phyloP scores from a whole-genome alignment of 2,329 filamentous ascomycete species.

The Penicillium frequentans region DNA sequence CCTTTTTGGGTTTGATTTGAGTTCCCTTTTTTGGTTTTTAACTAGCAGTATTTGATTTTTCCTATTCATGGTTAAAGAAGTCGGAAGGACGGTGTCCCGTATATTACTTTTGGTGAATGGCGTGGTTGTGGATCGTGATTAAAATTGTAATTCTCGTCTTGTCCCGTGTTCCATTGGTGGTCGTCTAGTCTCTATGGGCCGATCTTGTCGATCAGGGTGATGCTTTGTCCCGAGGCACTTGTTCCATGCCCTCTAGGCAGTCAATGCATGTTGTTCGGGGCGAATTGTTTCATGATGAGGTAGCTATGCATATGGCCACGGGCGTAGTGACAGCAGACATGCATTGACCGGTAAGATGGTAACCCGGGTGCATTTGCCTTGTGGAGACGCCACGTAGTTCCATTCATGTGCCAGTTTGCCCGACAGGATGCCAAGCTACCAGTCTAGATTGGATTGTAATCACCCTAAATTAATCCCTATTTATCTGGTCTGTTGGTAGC shows the following conservation, averaged over 20 bases:
- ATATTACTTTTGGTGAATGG: no score
- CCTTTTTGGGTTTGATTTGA: no score
- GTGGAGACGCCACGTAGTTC: neutral
- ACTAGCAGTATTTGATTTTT: no score
- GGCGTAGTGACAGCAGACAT: neutral
- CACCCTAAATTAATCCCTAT: neutral
- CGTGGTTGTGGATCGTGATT: no score
- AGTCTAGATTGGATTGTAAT: neutral
- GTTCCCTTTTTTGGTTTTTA: no score
- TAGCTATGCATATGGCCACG: neutral
- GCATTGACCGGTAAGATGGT: neutral
- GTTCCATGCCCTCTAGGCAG: neutral
- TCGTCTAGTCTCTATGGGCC: neutral
- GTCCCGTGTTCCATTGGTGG: neutral
- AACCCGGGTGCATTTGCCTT: neutral
- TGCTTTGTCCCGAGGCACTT: neutral
- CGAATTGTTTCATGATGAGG: neutral
- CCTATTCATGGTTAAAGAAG: neutral
- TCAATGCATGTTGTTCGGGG: neutral
- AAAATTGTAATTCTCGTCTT: no score
- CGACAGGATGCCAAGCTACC: no score
- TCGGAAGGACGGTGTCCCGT: no score
- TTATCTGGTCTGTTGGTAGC: neutral
- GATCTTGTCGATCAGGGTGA: neutral
- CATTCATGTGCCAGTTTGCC: neutral